Conservation (phyloP, 1,284 basidiomycete genomes). For the Anthracocystis walkeri region DNA sequence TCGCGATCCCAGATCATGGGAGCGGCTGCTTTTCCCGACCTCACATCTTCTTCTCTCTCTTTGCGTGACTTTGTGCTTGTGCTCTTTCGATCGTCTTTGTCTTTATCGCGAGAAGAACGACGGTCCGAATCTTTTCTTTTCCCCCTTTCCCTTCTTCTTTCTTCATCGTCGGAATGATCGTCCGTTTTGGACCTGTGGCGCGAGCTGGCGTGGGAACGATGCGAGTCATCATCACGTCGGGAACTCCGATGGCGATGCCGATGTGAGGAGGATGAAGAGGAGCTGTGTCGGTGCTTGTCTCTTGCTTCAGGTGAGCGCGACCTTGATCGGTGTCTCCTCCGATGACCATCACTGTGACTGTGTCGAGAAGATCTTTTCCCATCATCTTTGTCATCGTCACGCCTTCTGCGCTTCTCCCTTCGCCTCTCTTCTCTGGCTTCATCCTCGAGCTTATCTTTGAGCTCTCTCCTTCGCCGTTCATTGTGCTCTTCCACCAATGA, state of each 20-base stretch:
- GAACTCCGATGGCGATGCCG: slow-evolving; percentile 14
- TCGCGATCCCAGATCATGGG: slow-evolving; percentile 57
- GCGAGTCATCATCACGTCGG: slow-evolving; percentile 19
- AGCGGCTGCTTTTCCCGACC: slow-evolving; percentile 30
- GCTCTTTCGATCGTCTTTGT: slow-evolving; percentile 20
- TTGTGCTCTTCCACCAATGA: slow-evolving; percentile 40
- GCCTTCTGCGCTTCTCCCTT: slow-evolving; percentile 21
- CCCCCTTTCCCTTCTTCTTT: slow-evolving; percentile 8
- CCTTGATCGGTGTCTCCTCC: slow-evolving; percentile 13
- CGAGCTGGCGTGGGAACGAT: slow-evolving; percentile 19
- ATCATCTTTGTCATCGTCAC: slow-evolving; percentile 8
- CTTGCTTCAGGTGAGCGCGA: slow-evolving; percentile 21
- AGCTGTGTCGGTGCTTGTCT: slow-evolving; percentile 4
- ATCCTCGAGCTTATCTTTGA: slow-evolving; percentile 23
- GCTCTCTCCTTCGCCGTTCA: slow-evolving; percentile 25
- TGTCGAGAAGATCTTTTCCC: slow-evolving; percentile 6
- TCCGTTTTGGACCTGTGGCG: slow-evolving; percentile 18
- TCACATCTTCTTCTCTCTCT: slow-evolving; percentile 42
- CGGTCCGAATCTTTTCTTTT: slow-evolving; percentile 18
- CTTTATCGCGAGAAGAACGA: slow-evolving; percentile 14
- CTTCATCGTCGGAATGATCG: slow-evolving; percentile 20
- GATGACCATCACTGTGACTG: slow-evolving; percentile 14
- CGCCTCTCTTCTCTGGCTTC: slow-evolving; percentile 20
- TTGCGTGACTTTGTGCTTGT: slow-evolving; percentile 28
- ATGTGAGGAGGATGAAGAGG: slow-evolving; percentile 4